Evolutionary conservation across 208 protist genomes (phyloP), one percentile per base, ranked within the genome.

Genomic region (Borovskyia barvae): DNA sequence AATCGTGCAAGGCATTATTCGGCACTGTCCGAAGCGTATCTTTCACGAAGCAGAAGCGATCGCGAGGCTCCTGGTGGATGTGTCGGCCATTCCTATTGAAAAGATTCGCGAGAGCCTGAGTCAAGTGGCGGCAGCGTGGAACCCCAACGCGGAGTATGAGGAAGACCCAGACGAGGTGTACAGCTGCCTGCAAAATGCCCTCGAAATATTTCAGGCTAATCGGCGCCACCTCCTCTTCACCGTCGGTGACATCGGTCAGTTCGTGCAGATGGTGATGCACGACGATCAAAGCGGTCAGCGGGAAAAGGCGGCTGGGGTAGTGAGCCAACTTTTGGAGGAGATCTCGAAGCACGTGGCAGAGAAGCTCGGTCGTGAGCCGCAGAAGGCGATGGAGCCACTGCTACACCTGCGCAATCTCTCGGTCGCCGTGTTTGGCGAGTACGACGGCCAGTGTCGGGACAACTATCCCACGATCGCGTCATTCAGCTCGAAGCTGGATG

Each of bases 371-470:
- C 85, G 85, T 45, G 87, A 93, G 60, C 82, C 85, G 22, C 85
- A 99, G 50, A 96, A 95, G 49, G 85, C 97, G 42, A 96, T 99
- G 80, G 97, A 95, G 41, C 86, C 82, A 29, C 67, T 99, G n/a
- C 87, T 99, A 26, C 87, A 84, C 35, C 81, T 97, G 30, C 77
- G 80, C 9, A 95, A 99, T 77, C 80, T 99, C 19, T 92, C 96
- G 7, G 77, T 99, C 20, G 95, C 97, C 11, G 94, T 99, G 5
- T 99, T 99, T 59, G 99, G 98, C 35, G 93, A 94, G 42, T 99
- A 98, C 80, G 78, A 90, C 74, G 90, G 84, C 50, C 71, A 82
- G 39, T 77, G 73, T 33, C 75, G 82, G 15, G 68, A 82, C 19
- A 75, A 98, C 24, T 91, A 97, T 39, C 79, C 85, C 24, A 95